Evolutionary conservation across 495 filamentous ascomycete genomes (phyloP).

Genomic region (Ascodesmis nigricans): DNA sequence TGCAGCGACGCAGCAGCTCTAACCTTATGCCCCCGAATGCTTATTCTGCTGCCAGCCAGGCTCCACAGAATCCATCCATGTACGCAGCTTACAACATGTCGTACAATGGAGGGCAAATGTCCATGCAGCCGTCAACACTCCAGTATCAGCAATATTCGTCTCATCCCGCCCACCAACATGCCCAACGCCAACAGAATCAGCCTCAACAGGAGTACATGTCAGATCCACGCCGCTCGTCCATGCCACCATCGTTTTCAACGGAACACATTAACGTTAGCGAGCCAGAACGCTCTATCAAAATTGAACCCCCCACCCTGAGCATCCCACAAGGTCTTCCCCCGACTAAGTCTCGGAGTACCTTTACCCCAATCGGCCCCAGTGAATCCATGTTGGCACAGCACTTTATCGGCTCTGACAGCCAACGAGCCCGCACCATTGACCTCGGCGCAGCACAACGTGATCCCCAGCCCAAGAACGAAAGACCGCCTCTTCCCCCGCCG

Average conservation of each 20-base stretch:
- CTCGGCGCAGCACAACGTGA: constrained; percentile 23
- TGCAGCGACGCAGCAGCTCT: constrained; percentile 47
- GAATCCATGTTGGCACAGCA: constrained; percentile 73
- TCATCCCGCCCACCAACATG: constrained; percentile 22
- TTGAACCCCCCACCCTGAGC: too few relatives aligned
- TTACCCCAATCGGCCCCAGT: constrained; percentile 87
- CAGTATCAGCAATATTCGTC: constrained; percentile 21
- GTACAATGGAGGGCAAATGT: too few relatives aligned
- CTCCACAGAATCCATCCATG: constrained; percentile 29
- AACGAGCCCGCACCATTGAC: constrained; percentile 40
- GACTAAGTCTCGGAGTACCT: constrained; percentile 75
- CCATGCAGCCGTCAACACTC: too few relatives aligned
- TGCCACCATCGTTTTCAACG: constrained; percentile 18
- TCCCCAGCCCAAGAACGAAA: not conserved
- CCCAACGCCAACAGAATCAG: constrained; percentile 23
- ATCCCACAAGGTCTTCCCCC: too few relatives aligned
- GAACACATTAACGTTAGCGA: too few relatives aligned
- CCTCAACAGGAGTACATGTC: constrained; percentile 18
- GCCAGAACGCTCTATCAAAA: too few relatives aligned
- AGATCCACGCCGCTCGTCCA: constrained; percentile 21
- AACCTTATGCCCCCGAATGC: constrained; percentile 45
- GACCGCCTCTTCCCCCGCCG: constrained; percentile 1
- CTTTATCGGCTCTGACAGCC: constrained; percentile 36
- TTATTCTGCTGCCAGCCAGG: constrained; percentile 34
- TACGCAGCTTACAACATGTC: too few relatives aligned